Evolutionary conservation across 2,329 filamentous ascomycete species (phyloP).

Genomic region (Setomelanomma holmii): DNA sequence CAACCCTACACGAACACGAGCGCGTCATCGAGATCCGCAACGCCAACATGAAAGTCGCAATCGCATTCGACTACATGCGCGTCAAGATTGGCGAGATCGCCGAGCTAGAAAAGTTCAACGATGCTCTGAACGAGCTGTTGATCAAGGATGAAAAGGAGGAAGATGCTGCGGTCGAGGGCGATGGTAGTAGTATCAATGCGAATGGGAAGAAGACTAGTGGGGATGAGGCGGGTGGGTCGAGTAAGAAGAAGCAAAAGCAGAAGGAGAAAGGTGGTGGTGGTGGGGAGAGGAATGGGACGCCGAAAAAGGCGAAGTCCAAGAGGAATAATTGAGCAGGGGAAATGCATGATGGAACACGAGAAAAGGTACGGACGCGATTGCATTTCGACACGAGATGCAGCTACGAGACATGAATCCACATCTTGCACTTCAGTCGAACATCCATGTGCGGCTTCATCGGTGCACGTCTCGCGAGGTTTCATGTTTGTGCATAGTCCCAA

Average conservation of each 20-base stretch:
- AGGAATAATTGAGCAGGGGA: slow-evolving; percentile 31
- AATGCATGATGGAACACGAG: background rate
- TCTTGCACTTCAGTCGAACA: too few relatives aligned
- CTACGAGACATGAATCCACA: too few relatives aligned
- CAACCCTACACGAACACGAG: slow-evolving; percentile 21
- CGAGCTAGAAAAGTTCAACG: slow-evolving; percentile 68
- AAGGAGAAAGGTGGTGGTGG: background rate
- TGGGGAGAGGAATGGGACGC: background rate
- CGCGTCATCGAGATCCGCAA: slow-evolving; percentile 49
- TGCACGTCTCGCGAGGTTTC: too few relatives aligned
- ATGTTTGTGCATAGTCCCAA: too few relatives aligned
- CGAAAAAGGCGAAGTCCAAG: slow-evolving; percentile 28
- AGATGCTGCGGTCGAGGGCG: slow-evolving; percentile 3
- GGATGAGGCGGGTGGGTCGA: slow-evolving; percentile 30
- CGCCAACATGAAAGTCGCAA: slow-evolving; percentile 68
- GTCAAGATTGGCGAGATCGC: slow-evolving; percentile 74
- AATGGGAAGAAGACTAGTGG: slow-evolving; percentile 40
- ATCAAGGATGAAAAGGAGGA: slow-evolving; percentile 40
- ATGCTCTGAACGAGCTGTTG: slow-evolving; percentile 65
- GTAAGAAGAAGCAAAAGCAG: slow-evolving; percentile 32
- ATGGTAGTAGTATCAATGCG: slow-evolving; percentile 22
- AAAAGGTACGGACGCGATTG: background rate
- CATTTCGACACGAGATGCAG: too few relatives aligned
- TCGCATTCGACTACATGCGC: slow-evolving; percentile 82
- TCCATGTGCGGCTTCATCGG: too few relatives aligned